Evolutionary conservation across 1,284 basidiomycete genomes (phyloP).

Genomic region (Mycosarcoma maydis): DNA sequence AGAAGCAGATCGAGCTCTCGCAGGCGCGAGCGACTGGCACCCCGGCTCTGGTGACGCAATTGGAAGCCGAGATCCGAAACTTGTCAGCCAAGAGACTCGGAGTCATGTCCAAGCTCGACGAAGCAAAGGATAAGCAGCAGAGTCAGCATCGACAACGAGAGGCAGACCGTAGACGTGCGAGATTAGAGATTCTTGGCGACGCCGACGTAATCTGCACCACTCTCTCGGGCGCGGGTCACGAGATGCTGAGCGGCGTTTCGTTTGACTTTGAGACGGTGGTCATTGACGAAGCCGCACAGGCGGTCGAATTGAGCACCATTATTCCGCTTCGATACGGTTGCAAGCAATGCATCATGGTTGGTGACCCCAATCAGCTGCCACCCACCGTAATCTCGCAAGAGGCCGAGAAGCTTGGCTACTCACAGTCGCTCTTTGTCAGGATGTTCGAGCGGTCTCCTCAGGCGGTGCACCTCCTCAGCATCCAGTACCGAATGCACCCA

Average conservation of each 20-base stretch:
- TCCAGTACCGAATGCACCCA: slow-evolving; percentile 99
- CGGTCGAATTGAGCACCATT: slow-evolving; percentile 93
- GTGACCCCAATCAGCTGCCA: slow-evolving; percentile 96
- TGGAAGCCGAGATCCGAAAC: slow-evolving; percentile 51
- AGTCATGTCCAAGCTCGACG: slow-evolving; percentile 54
- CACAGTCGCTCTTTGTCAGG: slow-evolving; percentile 91
- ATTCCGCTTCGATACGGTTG: slow-evolving; percentile 93
- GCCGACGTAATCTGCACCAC: slow-evolving; percentile 94
- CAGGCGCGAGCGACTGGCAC: slow-evolving; percentile 24
- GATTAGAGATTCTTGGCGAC: slow-evolving; percentile 67
- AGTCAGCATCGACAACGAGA: slow-evolving; percentile 52
- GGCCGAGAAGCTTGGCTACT: slow-evolving; percentile 83
- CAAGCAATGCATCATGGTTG: slow-evolving; percentile 89
- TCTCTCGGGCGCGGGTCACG: slow-evolving; percentile 85
- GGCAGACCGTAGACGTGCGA: slow-evolving; percentile 50
- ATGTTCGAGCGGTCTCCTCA: slow-evolving; percentile 81
- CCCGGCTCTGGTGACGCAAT: slow-evolving; percentile 28
- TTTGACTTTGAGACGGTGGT: slow-evolving; percentile 95
- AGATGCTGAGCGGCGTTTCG: slow-evolving; percentile 75
- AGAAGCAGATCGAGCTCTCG: slow-evolving; percentile 53
- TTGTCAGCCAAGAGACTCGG: slow-evolving; percentile 45
- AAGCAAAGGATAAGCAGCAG: slow-evolving; percentile 57
- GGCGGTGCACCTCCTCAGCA: slow-evolving; percentile 89
- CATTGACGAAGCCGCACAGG: slow-evolving; percentile 98
- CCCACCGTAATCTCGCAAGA: slow-evolving; percentile 93